Conservation (phyloP, 805 yeast species). For the Monosporozyma yasuniensis region DNA sequence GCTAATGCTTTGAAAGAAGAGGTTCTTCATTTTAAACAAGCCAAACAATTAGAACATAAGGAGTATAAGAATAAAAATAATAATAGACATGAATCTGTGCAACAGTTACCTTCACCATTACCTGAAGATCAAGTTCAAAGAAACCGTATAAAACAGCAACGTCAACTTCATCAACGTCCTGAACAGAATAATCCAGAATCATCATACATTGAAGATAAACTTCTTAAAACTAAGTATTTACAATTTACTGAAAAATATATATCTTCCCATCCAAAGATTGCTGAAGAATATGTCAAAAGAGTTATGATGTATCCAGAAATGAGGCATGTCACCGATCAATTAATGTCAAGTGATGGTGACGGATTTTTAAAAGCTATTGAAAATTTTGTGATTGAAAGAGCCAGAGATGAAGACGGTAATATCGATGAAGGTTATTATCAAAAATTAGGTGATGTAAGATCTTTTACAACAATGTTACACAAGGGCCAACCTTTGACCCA, state of each 20-base stretch:
- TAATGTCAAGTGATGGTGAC: slow-evolving; percentile 61
- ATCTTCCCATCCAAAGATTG: slow-evolving; percentile 29
- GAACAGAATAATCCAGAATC: slow-evolving; percentile 1
- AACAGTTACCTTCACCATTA: background rate
- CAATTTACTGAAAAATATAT: slow-evolving; percentile 26
- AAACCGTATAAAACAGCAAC: background rate
- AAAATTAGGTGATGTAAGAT: slow-evolving; percentile 16
- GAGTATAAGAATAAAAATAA: background rate
- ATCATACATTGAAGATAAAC: slow-evolving; percentile 9
- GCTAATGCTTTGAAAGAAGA: slow-evolving; percentile 26
- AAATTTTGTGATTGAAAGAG: slow-evolving; percentile 46
- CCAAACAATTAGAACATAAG: slow-evolving; percentile 16
- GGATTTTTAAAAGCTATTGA: slow-evolving; percentile 76
- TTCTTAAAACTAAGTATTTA: slow-evolving; percentile 18
- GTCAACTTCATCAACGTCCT: background rate
- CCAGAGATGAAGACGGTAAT: slow-evolving; percentile 6
- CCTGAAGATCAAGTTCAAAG: slow-evolving; percentile 2
- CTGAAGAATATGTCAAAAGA: slow-evolving; percentile 27
- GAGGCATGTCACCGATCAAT: slow-evolving; percentile 66
- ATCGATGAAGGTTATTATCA: slow-evolving; percentile 7
- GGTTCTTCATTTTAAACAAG: slow-evolving; percentile 27
- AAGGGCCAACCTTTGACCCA: slow-evolving; percentile 25
- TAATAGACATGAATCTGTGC: background rate
- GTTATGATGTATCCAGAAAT: slow-evolving; percentile 36
- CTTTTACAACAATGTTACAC: slow-evolving; percentile 24